Conservation (phyloP, 108 stramenopile species). For the Skeletonema grethae region DNA sequence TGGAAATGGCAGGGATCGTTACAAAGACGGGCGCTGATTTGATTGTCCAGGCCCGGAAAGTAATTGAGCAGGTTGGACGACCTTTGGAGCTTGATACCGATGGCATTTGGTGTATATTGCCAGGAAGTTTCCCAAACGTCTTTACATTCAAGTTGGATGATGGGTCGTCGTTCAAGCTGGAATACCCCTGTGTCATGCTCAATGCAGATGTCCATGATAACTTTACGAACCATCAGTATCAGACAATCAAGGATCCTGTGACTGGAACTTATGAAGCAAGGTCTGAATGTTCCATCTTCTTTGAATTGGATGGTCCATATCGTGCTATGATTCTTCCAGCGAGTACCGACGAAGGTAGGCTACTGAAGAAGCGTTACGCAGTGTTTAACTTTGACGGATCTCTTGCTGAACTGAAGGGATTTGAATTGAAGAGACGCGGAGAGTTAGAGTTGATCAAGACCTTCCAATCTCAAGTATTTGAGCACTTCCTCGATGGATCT, state of each 20-base stretch:
- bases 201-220: constrained; percentile 98
- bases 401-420: constrained; percentile 98
- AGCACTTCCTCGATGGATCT: constrained; percentile 91
- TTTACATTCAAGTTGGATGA: constrained; percentile 80
- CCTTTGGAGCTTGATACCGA: constrained; percentile 99
- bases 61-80: constrained; percentile 97
- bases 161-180: constrained; percentile 81
- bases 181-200: constrained; percentile 99
- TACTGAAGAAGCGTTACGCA: constrained; percentile 99
- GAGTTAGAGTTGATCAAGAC: constrained; percentile 99
- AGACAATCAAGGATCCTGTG: constrained; percentile 84
- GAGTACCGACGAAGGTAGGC: constrained; percentile 98
- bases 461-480: constrained; percentile 98
- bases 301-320: constrained; percentile 99
- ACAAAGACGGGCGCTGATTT: constrained; percentile 98
- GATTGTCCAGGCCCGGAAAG: constrained; percentile 94
- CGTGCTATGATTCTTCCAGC: constrained; percentile 98
- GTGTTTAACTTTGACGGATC: constrained; percentile 99
- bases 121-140: constrained; percentile 95
- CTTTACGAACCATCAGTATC: constrained; percentile 99
- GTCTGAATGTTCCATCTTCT: constrained; percentile 98
- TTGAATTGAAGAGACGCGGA: constrained; percentile 98
- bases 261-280: constrained; percentile 87
- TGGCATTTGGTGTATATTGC: constrained; percentile 99
- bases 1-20: constrained; percentile 99